Evolutionary conservation across 495 filamentous ascomycete genomes (phyloP).

Genomic region (Lophiotrema nucula): DNA sequence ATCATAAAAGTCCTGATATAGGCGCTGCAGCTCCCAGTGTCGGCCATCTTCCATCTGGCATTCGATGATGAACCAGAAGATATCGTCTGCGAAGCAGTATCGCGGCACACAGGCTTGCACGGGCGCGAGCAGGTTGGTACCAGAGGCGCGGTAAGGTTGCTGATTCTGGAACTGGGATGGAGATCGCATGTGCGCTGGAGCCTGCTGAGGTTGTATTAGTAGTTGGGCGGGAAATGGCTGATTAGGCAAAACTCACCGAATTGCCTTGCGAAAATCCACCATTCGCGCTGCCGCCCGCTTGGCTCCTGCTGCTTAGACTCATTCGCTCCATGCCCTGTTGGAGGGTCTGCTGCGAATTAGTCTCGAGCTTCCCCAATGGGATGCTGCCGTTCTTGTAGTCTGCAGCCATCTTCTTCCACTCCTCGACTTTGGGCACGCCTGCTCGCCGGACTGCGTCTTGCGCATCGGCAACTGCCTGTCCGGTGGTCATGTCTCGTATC

Average conservation of each 20-base stretch:
- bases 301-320: slow-evolving; percentile 57
- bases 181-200: slow-evolving; percentile 33
- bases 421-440: slow-evolving; percentile 95
- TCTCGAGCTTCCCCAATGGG: slow-evolving; percentile 85
- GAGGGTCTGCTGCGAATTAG: slow-evolving; percentile 49
- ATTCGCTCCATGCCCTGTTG: slow-evolving; percentile 76
- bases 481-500: slow-evolving; percentile 88
- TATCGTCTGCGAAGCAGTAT: slow-evolving; percentile 95
- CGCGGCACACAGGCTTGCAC: slow-evolving; percentile 82
- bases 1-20: slow-evolving; percentile 98
- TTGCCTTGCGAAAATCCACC: slow-evolving; percentile 29
- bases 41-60: slow-evolving; percentile 85
- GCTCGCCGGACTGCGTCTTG: slow-evolving; percentile 83
- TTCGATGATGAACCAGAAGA: slow-evolving; percentile 98
- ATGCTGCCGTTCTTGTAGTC: slow-evolving; percentile 99
- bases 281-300: slow-evolving; percentile 46
- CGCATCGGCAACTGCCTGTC: slow-evolving; percentile 76
- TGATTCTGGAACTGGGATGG: slow-evolving; percentile 46
- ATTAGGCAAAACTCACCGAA: slow-evolving; percentile 43
- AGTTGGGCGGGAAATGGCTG: slow-evolving; percentile 38
- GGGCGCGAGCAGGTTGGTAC: slow-evolving; percentile 48
- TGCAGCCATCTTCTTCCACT: slow-evolving; percentile 99
- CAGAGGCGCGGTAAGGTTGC: slow-evolving; percentile 31
- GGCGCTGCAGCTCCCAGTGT: slow-evolving; percentile 87
- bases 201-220: slow-evolving; percentile 19